These are phyloP conservation scores for Plantago major DNA, from an alignment of 257 asterid species.

Conservation along the genomic window DNA sequence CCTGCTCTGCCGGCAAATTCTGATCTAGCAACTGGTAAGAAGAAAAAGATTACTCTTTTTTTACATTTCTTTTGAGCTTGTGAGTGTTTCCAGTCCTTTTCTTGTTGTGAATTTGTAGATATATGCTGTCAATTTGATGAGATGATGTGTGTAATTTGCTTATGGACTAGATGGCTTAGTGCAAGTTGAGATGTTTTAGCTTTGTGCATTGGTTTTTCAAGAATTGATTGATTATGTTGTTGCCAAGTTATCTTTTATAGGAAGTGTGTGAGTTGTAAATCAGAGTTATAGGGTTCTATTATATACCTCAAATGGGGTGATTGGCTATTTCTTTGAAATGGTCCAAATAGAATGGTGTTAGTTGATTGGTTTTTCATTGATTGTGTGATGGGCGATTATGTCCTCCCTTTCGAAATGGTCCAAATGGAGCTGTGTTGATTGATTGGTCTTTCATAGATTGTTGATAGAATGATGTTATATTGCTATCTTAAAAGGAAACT, in stretches of 20 bases:
- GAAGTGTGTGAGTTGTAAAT: too few relatives aligned
- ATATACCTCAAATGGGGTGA: too few relatives aligned
- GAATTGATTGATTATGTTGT: constrained; percentile 1
- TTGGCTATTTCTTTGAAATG: too few relatives aligned
- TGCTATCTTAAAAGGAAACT: too few relatives aligned
- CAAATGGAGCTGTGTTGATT: too few relatives aligned
- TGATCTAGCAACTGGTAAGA: constrained; percentile 79
- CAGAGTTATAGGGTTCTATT: too few relatives aligned
- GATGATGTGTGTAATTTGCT: background rate
- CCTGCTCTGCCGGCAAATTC: constrained; percentile 55
- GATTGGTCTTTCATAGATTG: too few relatives aligned
- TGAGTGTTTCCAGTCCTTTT: background rate
- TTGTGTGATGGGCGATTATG: too few relatives aligned
- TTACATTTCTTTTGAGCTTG: background rate
- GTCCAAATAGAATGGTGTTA: too few relatives aligned
- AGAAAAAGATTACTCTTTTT: constrained; percentile 4
- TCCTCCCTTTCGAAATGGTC: too few relatives aligned
- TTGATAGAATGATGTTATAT: too few relatives aligned
- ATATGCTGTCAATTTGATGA: background rate
- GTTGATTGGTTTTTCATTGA: too few relatives aligned
- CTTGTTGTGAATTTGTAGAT: constrained; percentile 5
- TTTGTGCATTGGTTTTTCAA: background rate
- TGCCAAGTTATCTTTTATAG: background rate
- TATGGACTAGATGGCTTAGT: constrained; percentile 9
- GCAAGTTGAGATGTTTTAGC: constrained; percentile 15